These are phyloP conservation scores for Cercophora sp. DNA, from an alignment of 495 filamentous ascomycete genomes.

Conservation along the genomic window DNA sequence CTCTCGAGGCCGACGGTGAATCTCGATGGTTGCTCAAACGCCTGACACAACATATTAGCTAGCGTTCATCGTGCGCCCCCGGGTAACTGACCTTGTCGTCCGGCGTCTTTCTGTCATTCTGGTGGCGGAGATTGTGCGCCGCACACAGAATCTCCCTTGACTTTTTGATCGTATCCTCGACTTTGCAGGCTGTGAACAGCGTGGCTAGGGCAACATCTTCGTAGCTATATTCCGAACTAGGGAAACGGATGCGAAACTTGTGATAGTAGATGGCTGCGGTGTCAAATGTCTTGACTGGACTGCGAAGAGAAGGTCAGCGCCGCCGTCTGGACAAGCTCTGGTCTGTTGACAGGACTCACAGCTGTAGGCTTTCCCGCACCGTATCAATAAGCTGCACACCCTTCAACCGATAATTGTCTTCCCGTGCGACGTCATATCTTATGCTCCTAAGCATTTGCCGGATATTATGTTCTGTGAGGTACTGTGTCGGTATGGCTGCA, in stretches of 20 bases:
- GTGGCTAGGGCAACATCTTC: conserved; percentile 80
- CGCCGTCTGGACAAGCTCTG: conserved; percentile 54
- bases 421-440: conserved; percentile 41
- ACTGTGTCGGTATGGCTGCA: conserved; percentile 38
- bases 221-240: conserved; percentile 64
- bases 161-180: conserved; percentile 96
- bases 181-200: conserved; percentile 91
- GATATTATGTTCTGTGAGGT: conserved; percentile 35
- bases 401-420: conserved; percentile 67
- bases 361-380: conserved; percentile 63
- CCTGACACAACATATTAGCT: conserved; percentile 40
- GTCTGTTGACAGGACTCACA: conserved; percentile 51
- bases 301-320: too few species aligned
- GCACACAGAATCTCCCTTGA: conserved; percentile 88
- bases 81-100: conserved; percentile 76
- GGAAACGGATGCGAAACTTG: conserved; percentile 76
- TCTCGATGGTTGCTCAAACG: conserved; percentile 72
- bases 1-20: conserved; percentile 84
- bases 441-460: conserved; percentile 35
- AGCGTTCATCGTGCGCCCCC: too few species aligned
- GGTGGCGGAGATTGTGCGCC: conserved; percentile 76
- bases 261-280: conserved; percentile 85
- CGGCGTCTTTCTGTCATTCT: conserved; percentile 69
- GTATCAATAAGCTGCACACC: conserved; percentile 79
- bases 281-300: conserved; percentile 78